Evolutionary conservation across 2,329 filamentous ascomycete species (phyloP).

Genomic region (Emericellopsis cladophorae): DNA sequence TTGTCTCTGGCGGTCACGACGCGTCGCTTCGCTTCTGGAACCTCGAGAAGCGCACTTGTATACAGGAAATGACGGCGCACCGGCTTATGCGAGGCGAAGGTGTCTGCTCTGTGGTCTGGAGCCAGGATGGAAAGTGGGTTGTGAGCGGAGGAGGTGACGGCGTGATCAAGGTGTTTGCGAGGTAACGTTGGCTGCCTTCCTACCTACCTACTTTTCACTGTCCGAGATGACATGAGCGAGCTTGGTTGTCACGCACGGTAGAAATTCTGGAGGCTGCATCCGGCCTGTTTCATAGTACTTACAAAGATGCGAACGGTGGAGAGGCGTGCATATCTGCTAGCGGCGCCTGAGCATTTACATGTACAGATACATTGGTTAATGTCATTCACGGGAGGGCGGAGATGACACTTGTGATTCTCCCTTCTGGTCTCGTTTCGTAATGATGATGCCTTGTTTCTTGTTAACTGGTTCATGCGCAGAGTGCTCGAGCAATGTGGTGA

Average conservation of each 20-base stretch:
- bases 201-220: not conserved
- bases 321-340: not conserved
- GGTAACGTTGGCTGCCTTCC: conserved; percentile 21
- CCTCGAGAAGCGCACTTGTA: conserved; percentile 87
- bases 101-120: conserved; percentile 91
- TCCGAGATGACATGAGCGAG: not conserved
- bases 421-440: not conserved
- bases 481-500: no score
- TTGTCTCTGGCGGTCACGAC: conserved; percentile 92
- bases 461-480: not conserved
- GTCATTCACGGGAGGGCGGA: no score
- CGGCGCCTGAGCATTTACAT: not conserved
- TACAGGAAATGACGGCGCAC: conserved; percentile 88
- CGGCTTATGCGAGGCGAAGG: conserved; percentile 93
- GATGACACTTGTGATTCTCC: not conserved
- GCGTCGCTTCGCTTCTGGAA: conserved; percentile 95
- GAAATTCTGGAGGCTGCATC: not conserved
- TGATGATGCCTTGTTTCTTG: not conserved
- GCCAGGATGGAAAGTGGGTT: conserved; percentile 86
- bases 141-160: conserved; percentile 92
- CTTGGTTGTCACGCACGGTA: not conserved
- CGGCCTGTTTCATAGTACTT: not conserved
- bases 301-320: not conserved
- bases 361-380: not conserved
- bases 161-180: conserved; percentile 81